A percentile compares a stretch with the other conserved stretches of the same genome.
Evolutionary conservation across 805 yeast species (phyloP).

Genomic region (Nakazawaea ishiwadae): DNA sequence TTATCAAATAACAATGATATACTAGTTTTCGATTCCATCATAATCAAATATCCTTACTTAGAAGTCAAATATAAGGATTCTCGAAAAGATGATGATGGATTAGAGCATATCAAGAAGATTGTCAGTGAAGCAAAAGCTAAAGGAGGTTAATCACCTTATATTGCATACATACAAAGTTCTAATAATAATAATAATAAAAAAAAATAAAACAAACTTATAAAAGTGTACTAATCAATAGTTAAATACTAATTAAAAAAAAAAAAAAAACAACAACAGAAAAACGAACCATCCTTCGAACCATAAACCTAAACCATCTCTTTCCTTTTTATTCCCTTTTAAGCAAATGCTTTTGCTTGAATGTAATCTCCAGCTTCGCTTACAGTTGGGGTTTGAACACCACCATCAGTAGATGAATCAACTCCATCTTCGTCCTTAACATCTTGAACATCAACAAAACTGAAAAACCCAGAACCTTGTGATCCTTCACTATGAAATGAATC

Average conservation of each 20-base stretch:
- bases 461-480: conserved; percentile 1
- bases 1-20: conserved; percentile 28
- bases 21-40: conserved; percentile 32
- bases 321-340: background rate
- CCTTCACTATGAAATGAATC: background rate
- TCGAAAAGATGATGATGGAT: conserved; percentile 22
- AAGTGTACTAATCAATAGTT: too few relatives aligned
- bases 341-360: background rate
- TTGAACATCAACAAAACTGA: conserved; percentile 6
- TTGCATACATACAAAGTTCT: too few relatives aligned
- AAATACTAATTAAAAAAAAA: background rate
- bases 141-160: conserved; percentile 51
- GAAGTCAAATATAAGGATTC: conserved; percentile 25
- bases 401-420: conserved; percentile 1
- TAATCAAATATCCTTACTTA: conserved; percentile 34
- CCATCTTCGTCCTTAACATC: conserved; percentile 1
- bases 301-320: background rate
- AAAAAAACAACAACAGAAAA: background rate
- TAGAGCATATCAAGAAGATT: conserved; percentile 36
- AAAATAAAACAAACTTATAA: background rate
- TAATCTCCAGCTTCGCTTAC: conserved; percentile 11
- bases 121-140: conserved; percentile 46
- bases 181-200: background rate
- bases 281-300: too few relatives aligned
- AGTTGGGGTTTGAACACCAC: conserved; percentile 1